phyloP scores from a whole-genome alignment of 345 rosid genomes.

The Alliaria petiolata region DNA sequence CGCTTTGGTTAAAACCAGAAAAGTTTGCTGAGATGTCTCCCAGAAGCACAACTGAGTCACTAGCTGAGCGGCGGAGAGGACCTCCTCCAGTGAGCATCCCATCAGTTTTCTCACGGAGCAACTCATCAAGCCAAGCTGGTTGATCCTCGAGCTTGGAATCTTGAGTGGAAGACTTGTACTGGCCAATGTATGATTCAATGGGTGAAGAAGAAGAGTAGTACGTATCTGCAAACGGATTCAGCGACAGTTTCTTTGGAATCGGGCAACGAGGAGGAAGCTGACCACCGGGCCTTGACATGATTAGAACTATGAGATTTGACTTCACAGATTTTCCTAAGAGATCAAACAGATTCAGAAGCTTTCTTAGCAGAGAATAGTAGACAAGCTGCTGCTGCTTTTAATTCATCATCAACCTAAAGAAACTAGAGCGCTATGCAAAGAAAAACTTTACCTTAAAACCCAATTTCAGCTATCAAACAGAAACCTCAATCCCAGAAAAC shows the following conservation, averaged over 20 bases:
- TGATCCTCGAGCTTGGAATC: constrained; percentile 50
- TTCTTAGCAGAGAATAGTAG: neutral
- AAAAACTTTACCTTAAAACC: neutral
- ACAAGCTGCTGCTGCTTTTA: neutral
- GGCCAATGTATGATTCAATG: constrained; percentile 23
- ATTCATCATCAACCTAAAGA: constrained; percentile 11
- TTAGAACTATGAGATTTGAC: constrained; percentile 14
- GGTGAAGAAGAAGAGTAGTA: constrained; percentile 32
- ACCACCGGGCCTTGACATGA: constrained; percentile 62
- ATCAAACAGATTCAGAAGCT: neutral
- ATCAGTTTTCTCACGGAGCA: constrained; percentile 40
- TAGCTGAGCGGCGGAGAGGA: constrained; percentile 59
- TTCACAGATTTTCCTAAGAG: constrained; percentile 6
- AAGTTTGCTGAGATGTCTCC: constrained; percentile 44
- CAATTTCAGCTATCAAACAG: constrained; percentile 19
- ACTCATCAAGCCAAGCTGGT: constrained; percentile 65
- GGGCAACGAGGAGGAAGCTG: constrained; percentile 76
- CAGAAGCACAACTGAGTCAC: constrained; percentile 59
- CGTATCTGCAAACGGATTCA: constrained; percentile 31
- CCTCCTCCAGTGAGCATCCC: constrained; percentile 37
- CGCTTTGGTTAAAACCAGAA: constrained; percentile 34
- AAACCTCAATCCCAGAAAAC: neutral
- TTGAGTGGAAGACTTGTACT: constrained; percentile 46
- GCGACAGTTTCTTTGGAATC: constrained; percentile 44
- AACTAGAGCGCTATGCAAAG: neutral